phyloP scores from a whole-genome alignment of 2,329 filamentous ascomycete genomes.

The Herpomyces periplanetae region DNA sequence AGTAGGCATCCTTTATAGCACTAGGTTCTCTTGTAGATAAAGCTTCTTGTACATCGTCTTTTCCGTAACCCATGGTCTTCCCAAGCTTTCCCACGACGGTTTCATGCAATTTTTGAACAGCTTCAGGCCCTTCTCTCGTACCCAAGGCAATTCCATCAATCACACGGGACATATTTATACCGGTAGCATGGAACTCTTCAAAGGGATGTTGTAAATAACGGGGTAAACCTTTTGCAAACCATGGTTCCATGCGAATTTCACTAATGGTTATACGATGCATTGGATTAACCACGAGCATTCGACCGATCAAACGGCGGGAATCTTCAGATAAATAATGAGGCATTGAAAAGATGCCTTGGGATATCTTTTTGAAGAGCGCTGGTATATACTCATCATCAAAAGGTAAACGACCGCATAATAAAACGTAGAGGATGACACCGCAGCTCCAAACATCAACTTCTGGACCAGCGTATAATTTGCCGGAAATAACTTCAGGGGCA shows the following conservation, averaged over 20 bases:
- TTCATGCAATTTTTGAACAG: constrained; percentile 53
- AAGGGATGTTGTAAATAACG: constrained; percentile 50
- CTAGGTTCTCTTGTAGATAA: constrained; percentile 68
- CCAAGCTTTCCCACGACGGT: constrained; percentile 81
- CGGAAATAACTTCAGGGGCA: constrained; percentile 83
- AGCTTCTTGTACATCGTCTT: constrained; percentile 74
- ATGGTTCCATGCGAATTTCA: constrained; percentile 66
- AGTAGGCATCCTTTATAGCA: constrained; percentile 91
- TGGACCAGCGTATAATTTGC: constrained; percentile 80
- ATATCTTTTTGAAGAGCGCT: constrained; percentile 86
- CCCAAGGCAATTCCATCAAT: constrained; percentile 50
- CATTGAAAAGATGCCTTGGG: constrained; percentile 63
- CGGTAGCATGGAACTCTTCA: constrained; percentile 71
- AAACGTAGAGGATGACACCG: constrained; percentile 53
- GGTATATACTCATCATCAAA: constrained; percentile 98
- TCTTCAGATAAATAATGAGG: constrained; percentile 64
- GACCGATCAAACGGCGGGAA: constrained; percentile 42
- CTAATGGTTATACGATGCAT: constrained; percentile 74
- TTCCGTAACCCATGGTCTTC: constrained; percentile 89
- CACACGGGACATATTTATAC: constrained; percentile 65
- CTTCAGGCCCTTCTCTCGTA: constrained; percentile 30
- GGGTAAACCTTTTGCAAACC: constrained; percentile 62
- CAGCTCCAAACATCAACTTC: constrained; percentile 97
- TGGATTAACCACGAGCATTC: constrained; percentile 78
- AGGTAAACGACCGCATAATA: constrained; percentile 27